phyloP scores from a whole-genome alignment of 225 moss, liverwort and hornwort genomes.

The Physcomitrium patens region DNA sequence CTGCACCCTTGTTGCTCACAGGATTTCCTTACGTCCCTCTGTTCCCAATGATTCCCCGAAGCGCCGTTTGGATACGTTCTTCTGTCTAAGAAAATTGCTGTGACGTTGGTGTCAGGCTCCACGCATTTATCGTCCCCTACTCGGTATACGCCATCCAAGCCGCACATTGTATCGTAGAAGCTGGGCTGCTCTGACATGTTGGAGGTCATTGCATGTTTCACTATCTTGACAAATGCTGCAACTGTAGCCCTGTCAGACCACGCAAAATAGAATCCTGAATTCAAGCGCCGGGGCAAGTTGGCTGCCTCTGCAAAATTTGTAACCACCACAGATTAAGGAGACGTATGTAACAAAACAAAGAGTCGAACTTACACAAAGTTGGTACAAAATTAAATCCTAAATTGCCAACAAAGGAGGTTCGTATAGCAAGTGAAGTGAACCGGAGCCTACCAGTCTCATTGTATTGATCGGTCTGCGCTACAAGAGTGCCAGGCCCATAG shows the following conservation, averaged over 20 bases:
- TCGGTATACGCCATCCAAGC: slow-evolving; percentile 56
- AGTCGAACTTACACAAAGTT: neutral
- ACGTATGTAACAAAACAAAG: neutral
- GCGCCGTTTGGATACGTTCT: slow-evolving; percentile 82
- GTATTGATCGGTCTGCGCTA: slow-evolving; percentile 85
- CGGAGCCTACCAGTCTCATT: slow-evolving; percentile 77
- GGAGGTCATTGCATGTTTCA: slow-evolving; percentile 69
- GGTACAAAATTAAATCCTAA: neutral
- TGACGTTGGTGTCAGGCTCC: slow-evolving; percentile 78
- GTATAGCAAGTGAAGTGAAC: neutral
- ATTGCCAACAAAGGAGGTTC: neutral
- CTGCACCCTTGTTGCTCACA: slow-evolving; percentile 72
- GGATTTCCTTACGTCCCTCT: slow-evolving; percentile 55
- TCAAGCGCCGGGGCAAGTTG: slow-evolving; percentile 81
- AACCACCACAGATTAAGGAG: slow-evolving; percentile 6
- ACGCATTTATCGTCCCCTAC: slow-evolving; percentile 66
- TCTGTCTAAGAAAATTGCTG: slow-evolving; percentile 79
- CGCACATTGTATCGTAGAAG: slow-evolving; percentile 94
- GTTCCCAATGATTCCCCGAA: slow-evolving; percentile 67
- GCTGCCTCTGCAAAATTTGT: slow-evolving; percentile 64
- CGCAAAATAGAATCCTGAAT: slow-evolving; percentile 93
- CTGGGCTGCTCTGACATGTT: slow-evolving; percentile 94
- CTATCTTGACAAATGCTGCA: slow-evolving; percentile 67
- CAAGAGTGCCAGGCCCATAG: slow-evolving; percentile 76
- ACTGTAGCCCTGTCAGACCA: slow-evolving; percentile 80